A percentile compares a stretch with the other conserved stretches of the same genome.
Evolutionary conservation across 495 filamentous ascomycete species (phyloP).

Genomic region (Aspergillus ostianus): DNA sequence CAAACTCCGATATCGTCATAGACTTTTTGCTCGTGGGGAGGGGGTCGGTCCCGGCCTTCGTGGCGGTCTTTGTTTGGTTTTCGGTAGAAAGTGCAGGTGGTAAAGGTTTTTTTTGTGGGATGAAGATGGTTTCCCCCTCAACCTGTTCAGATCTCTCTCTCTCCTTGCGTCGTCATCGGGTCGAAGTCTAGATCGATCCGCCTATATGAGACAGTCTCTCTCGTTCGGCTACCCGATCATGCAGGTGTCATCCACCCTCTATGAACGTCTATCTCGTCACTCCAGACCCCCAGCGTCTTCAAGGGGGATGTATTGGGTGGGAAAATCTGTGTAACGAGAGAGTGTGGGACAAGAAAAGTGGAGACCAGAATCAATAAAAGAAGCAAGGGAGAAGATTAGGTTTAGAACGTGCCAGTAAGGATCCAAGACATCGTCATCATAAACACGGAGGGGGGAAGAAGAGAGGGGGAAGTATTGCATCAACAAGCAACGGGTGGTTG

Average conservation of each 20-base stretch:
- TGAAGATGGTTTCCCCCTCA: not conserved
- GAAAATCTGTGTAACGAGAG: not conserved
- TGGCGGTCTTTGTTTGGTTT: not conserved
- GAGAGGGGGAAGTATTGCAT: not conserved
- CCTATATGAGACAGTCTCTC: not conserved
- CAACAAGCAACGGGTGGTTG: not conserved
- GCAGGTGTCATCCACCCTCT: not conserved
- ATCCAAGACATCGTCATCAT: constrained; percentile 1
- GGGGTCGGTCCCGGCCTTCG: not conserved
- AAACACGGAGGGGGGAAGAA: not conserved
- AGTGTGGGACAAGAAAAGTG: not conserved
- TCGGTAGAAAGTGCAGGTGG: not conserved
- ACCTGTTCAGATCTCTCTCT: not conserved
- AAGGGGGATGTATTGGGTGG: not conserved
- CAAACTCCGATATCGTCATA: constrained; percentile 7
- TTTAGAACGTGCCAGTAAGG: not conserved
- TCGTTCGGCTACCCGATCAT: not conserved
- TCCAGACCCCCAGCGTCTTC: not conserved
- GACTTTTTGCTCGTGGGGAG: constrained; percentile 1
- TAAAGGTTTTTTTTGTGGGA: not conserved
- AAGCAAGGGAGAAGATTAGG: not conserved
- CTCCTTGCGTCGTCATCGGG: not conserved
- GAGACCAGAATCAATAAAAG: not conserved
- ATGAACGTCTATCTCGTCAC: not conserved
- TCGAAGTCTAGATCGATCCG: not conserved